A percentile compares a stretch with the other conserved stretches of the same genome.
Conservation (phyloP, 768 basidiomycete genomes). For the Lanmaoa pseudosensibilis region DNA sequence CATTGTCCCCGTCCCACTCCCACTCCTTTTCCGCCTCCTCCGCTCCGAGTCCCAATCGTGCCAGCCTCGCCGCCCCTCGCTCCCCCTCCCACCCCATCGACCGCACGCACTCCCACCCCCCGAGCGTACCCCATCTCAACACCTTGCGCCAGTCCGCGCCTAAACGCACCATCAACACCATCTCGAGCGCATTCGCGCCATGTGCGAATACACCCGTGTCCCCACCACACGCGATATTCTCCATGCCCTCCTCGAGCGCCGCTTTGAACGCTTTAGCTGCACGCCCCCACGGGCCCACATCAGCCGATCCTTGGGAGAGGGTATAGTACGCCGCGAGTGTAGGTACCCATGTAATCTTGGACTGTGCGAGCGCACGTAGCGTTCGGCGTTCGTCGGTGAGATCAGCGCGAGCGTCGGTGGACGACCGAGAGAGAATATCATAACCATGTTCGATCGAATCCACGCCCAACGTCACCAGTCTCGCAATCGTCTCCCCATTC, state of each 20-base stretch:
- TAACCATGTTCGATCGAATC: conserved; percentile 62
- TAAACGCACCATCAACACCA: conserved; percentile 57
- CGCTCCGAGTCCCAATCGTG: too few relatives aligned
- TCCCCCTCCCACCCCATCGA: conserved; percentile 47
- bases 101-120: conserved; percentile 57
- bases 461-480: conserved; percentile 32
- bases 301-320: conserved; percentile 15
- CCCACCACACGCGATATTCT: conserved; percentile 59
- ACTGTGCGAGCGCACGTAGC: conserved; percentile 25
- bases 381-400: background rate
- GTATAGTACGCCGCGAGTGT: conserved; percentile 55
- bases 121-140: conserved; percentile 57
- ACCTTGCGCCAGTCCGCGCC: conserved; percentile 55
- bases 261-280: conserved; percentile 42
- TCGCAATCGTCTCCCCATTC: conserved; percentile 33
- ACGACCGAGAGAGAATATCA: conserved; percentile 15
- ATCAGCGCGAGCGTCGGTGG: background rate
- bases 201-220: conserved; percentile 67
- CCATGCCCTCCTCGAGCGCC: conserved; percentile 43
- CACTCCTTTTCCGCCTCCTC: conserved; percentile 22
- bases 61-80: conserved; percentile 27
- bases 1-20: conserved; percentile 43
- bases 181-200: conserved; percentile 59
- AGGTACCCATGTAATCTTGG: conserved; percentile 51
- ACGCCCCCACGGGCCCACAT: conserved; percentile 37